Base-by-base conservation (phyloP, 257 asterid genomes). In the Salvia miltiorrhiza region DNA sequence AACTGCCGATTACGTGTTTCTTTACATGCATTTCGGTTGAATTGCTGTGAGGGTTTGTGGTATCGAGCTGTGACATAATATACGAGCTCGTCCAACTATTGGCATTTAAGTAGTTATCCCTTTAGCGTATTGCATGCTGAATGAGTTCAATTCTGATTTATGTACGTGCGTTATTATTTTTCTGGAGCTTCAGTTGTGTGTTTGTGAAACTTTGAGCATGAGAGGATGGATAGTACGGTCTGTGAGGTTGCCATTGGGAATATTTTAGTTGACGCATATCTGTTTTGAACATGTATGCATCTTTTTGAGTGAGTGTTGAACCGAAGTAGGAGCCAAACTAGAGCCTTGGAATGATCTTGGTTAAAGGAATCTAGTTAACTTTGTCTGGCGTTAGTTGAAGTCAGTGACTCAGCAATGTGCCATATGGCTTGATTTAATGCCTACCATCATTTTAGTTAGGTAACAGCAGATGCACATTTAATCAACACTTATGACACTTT, bases 21-120 rank as follows among this genome's bases (percentile, higher is more conserved):
- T 41, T 59, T 71, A 69, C 53, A 40, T 78, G 83, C 88, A 77
- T 78, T 81, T 70, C 71, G 78, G 65, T 81, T 73, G 68, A 63
- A 75, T 76, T 81, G 82, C 77, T 33, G 32, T 11, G 24, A 7
- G 78, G 23, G 35, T 56, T 76, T 65, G 69, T 65, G 52, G 12
- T 63, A 48, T 71, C 49, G 72, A 55, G 83, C 45, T 67, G 77
- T 63, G 24, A 4, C 59, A n/a, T 53, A 44, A 60, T 64, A 57
- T 48, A 10, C 26, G 60, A 61, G 76, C 72, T 72, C 28, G 70
- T 64, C 63, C 32, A 55, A 53, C 55, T 39, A 76, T 57, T 53
- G 41, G 74, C 71, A 70, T 74, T 55, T 40, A 33, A 35, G 56
- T 72, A 48, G 69, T 54, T 71, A 14, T 44, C 40, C 58, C 73